These are phyloP conservation scores for Aspergillus alliaceus DNA, from an alignment of 2,329 filamentous ascomycete species.

Conservation along the genomic window DNA sequence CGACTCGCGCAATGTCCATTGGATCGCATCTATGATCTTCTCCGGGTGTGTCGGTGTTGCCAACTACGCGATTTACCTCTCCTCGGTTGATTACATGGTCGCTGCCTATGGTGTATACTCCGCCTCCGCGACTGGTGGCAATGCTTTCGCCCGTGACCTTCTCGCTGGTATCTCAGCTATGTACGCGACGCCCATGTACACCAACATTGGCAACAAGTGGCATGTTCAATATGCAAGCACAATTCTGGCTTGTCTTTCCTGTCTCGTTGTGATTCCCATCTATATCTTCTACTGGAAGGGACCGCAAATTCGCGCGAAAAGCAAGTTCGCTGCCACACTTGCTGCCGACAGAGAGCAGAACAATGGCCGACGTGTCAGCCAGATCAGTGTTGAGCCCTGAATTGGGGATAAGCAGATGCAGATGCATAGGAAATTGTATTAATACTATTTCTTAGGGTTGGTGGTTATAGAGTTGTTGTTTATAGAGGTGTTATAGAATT, in stretches of 20 bases:
- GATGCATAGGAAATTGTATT: background rate
- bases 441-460: too few species aligned
- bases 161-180: constrained; percentile 69
- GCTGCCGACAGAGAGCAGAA: constrained; percentile 28
- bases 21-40: constrained; percentile 68
- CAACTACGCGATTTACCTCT: constrained; percentile 72
- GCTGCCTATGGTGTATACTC: constrained; percentile 71
- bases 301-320: constrained; percentile 55
- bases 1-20: constrained; percentile 54
- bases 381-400: constrained; percentile 19
- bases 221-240: constrained; percentile 57
- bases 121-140: constrained; percentile 72
- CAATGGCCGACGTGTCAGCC: constrained; percentile 25
- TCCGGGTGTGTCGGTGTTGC: constrained; percentile 67
- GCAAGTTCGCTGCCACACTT: constrained; percentile 61
- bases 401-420: rapidly evolving
- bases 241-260: constrained; percentile 59
- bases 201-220: constrained; percentile 57
- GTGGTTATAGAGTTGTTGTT: too few species aligned
- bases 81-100: constrained; percentile 74
- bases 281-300: constrained; percentile 66
- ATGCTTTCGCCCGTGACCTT: constrained; percentile 71
- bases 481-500: too few species aligned
- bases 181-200: constrained; percentile 64
- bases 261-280: constrained; percentile 59